These are phyloP conservation scores for Acacia confusa DNA, from an alignment of 306 rosid genomes.

Conservation along the genomic window DNA sequence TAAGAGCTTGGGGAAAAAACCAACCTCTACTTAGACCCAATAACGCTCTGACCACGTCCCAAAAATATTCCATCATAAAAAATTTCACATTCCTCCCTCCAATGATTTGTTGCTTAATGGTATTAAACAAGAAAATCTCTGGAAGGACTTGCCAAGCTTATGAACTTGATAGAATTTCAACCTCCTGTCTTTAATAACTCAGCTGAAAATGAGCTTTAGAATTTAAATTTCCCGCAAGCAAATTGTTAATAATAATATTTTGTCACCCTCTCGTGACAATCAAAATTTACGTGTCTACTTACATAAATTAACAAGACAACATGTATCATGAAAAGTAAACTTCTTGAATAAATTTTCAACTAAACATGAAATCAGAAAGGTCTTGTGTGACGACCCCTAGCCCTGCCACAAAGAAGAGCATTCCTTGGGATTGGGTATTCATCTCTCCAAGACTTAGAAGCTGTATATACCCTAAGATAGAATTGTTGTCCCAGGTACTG, in stretches of 20 bases:
- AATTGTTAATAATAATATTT: background rate
- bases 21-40: background rate
- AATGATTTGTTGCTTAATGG: background rate
- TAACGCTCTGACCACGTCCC: background rate
- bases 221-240: conserved; percentile 15
- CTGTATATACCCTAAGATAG: conserved; percentile 76
- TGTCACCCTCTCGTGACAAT: conserved; percentile 75
- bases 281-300: conserved; percentile 14
- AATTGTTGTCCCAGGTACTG: conserved; percentile 97
- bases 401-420: conserved; percentile 86
- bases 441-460: conserved; percentile 72
- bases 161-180: background rate
- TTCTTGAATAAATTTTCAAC: background rate
- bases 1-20: too few relatives aligned
- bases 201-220: conserved; percentile 53
- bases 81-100: background rate
- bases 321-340: background rate
- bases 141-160: background rate
- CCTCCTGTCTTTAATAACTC: background rate
- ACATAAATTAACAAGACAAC: background rate
- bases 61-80: too few relatives aligned
- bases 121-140: background rate
- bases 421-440: conserved; percentile 81
- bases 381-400: conserved; percentile 75
- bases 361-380: conserved; percentile 37